Evolutionary conservation across 2,329 filamentous ascomycete species (phyloP), one percentile per base, ranked within the genome.

Genomic region (Alternaria triticina): DNA sequence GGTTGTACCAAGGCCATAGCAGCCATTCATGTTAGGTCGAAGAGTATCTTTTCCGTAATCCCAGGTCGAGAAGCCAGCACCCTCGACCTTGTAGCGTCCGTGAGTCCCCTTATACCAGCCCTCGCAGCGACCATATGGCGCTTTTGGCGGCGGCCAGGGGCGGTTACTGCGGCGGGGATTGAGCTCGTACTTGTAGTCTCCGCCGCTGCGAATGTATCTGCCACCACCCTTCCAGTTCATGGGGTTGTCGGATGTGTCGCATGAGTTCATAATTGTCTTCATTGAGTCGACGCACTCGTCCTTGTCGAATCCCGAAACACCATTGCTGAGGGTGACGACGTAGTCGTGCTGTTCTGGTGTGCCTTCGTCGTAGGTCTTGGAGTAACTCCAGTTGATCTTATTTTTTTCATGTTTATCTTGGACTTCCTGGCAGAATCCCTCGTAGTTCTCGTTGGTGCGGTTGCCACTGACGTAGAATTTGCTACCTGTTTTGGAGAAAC

Each of bases 191-290:
- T 57, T 52, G 25, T 51, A 33, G 46, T 61, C 59, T 52, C 54
- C 54, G 6, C 11, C n/a, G 0, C 8, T 6, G 36, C 54, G 59
- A 25, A 61, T 60, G 15, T 52, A 61, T 2, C 54, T 25, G 1
- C 54, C 54, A 2, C 54, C 54, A 8, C 59, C 54, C 17, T 61
- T 57, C 59, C 45, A 57, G 33, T 47, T 61, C 59, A 61, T 61
- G 3, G 52, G 59, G 20, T 61, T 61, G 13, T 61, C 54, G 1
- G 17, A 30, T 3, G 59, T 57, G 2, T 57, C 45, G 27, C 52
- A 51, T 6, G 59, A 52, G 6, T 57, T 57, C 0, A 61, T 57
- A 3, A 57, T 30, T 10, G 52, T 52, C 52, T 36, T 45, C 52
- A 61, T 51, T 1, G 45, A 61, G 3, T 57, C 59, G 1, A 61